Evolutionary conservation across 176 grass and related monocot species (phyloP), one percentile per base, ranked within the genome.

Genomic region (Oryza rufipogon): DNA sequence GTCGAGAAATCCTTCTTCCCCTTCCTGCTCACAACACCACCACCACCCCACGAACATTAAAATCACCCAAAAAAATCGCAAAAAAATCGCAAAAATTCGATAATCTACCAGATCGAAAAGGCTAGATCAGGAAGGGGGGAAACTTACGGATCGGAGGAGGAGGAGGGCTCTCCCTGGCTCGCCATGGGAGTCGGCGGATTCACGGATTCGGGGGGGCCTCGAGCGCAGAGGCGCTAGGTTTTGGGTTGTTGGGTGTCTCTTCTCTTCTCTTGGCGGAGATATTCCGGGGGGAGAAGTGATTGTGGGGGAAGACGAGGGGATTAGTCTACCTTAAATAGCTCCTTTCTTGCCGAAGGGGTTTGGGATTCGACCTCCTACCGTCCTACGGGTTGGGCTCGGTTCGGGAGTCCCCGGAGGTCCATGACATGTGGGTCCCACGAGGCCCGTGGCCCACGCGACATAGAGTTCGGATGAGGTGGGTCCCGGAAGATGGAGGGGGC

Each of bases 1-100:
- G 95, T 97, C 44, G 90, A 92, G 74, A 58, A 94, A 46, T 97
- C 95, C 84, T 94, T 97, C 90, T 97, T 97, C 76, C 54, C 89
- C 79, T 97, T 97, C 48, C 90, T 97, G 90, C 80, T 5, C 56
- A 58, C 68, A 30, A 25, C 16, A 1, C 56, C 56, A 32, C 30
- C 2, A 32, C 30, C 30, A 32, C 30, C 30, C 66, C 4, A 12
- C 47, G 13, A 56, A 56, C 1, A 56, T 19, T 46, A 28, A 46
- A 71, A 23, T 51, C 33, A n/a, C 47, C 69, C 34, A 3, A 36
- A 36, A 38, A 38, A 7, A 32, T 32, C 30, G 3, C 30, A 32
- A 26, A 33, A 12, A 67, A 51, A 67, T 22, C 9, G 25, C n/a
- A 74, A 19, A 70, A 81, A 19, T 9, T 38, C 30, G 41, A 44